phyloP scores from a whole-genome alignment of 2,329 filamentous ascomycete genomes.

The Delphinella strobiligena region DNA sequence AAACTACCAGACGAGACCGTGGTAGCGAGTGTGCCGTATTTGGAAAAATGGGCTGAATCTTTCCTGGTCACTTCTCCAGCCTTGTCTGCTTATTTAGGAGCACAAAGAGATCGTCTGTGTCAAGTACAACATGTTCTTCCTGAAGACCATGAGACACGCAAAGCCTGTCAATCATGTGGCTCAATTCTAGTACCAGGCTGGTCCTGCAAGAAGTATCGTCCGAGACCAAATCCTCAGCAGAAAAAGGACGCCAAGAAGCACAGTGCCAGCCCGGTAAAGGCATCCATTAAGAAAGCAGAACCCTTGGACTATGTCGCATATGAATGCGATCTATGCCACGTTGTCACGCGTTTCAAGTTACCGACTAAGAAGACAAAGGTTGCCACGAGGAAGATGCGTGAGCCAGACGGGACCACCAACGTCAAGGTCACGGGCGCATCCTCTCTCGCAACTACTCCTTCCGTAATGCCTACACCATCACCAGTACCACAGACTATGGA shows the following conservation, averaged over 20 bases:
- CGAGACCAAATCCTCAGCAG: neutral
- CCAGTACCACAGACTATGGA: neutral
- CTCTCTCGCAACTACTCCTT: neutral
- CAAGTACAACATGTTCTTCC: neutral
- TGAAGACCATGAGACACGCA: neutral
- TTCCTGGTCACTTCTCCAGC: slow-evolving; percentile 7
- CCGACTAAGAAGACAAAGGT: neutral
- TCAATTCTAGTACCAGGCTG: slow-evolving; percentile 24
- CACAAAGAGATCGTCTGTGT: neutral
- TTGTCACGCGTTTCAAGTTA: neutral
- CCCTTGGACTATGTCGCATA: slow-evolving; percentile 14
- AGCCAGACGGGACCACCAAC: too few relatives aligned
- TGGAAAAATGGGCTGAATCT: too few relatives aligned
- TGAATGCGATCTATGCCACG: slow-evolving; percentile 2
- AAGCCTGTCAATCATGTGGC: slow-evolving; percentile 25
- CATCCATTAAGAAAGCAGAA: slow-evolving; percentile 14
- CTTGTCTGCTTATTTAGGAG: slow-evolving; percentile 8
- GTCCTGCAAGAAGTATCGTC: slow-evolving; percentile 12
- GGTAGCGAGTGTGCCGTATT: too few relatives aligned
- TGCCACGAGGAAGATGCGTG: too few relatives aligned
- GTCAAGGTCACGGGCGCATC: too few relatives aligned
- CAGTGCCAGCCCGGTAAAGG: neutral
- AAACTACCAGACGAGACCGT: too few relatives aligned
- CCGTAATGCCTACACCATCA: neutral
- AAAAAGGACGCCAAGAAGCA: neutral